Percentiles rank a stretch among this genome's conserved stretches.
Evolutionary conservation across 495 filamentous ascomycete species (phyloP).

Genomic region (Daldinia loculata): DNA sequence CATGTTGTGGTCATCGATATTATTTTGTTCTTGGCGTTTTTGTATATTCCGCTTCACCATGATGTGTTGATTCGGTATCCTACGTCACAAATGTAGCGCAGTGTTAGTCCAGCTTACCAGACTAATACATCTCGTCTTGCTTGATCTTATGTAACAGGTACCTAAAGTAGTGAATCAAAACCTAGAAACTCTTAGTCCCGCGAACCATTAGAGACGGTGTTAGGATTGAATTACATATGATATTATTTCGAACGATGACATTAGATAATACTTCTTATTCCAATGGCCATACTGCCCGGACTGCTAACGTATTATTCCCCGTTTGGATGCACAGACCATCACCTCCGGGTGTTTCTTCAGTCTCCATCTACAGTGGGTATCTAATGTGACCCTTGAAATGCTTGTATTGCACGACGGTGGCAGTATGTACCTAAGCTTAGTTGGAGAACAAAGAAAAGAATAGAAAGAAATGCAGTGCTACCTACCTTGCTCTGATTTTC

Average conservation of each 20-base stretch:
- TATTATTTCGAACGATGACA: too few species aligned
- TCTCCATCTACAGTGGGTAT: slow-evolving; percentile 8
- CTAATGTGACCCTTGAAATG: slow-evolving; percentile 2
- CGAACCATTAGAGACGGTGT: too few species aligned
- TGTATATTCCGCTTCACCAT: slow-evolving; percentile 1
- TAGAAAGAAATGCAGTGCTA: background rate
- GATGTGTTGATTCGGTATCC: slow-evolving; percentile 25
- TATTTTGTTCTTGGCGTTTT: background rate
- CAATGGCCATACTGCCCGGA: background rate
- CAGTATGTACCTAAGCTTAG: background rate
- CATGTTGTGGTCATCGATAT: slow-evolving; percentile 6
- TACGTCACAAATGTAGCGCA: slow-evolving; percentile 9
- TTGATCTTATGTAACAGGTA: background rate
- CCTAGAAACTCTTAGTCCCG: too few species aligned
- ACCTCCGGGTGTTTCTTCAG: background rate
- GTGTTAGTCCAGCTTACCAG: background rate
- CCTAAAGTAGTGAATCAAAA: background rate
- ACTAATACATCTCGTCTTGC: background rate
- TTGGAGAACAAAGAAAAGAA: background rate
- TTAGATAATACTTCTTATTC: background rate
- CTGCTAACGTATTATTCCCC: background rate
- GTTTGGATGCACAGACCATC: slow-evolving; percentile 2
- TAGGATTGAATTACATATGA: too few species aligned
- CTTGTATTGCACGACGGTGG: slow-evolving; percentile 1
- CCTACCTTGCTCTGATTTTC: slow-evolving; percentile 7